Conservation (phyloP, 2,329 filamentous ascomycete genomes). For the Phialophora tarda region DNA sequence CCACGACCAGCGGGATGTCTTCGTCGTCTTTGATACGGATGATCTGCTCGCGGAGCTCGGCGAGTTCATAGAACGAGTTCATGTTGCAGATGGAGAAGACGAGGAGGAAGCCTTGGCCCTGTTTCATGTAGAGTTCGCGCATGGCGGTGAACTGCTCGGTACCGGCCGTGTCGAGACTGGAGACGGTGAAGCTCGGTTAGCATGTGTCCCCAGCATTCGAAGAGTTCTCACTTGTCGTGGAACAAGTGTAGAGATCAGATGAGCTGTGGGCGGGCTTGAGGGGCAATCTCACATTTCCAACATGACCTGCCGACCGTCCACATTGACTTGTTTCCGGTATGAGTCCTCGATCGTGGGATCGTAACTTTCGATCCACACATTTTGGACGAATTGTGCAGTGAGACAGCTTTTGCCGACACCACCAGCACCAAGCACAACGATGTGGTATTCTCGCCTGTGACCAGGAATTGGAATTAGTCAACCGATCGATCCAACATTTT, state of each 20-base stretch:
- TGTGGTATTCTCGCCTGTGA: constrained; percentile 75
- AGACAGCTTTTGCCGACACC: constrained; percentile 92
- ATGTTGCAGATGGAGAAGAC: constrained; percentile 90
- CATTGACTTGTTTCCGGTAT: constrained; percentile 84
- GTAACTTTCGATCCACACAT: constrained; percentile 92
- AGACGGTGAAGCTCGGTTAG: neutral
- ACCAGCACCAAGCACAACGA: constrained; percentile 82
- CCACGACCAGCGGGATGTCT: constrained; percentile 83
- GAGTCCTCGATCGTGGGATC: constrained; percentile 89
- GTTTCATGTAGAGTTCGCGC: constrained; percentile 89
- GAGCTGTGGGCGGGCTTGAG: constrained; percentile 73
- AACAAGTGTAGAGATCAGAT: constrained; percentile 64
- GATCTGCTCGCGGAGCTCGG: constrained; percentile 83
- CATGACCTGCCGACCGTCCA: constrained; percentile 87
- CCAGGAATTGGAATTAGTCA: constrained; percentile 7
- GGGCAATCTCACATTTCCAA: constrained; percentile 80
- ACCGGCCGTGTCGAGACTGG: constrained; percentile 82
- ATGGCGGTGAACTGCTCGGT: constrained; percentile 78
- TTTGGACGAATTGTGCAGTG: constrained; percentile 91
- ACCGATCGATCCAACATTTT: neutral
- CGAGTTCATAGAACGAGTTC: constrained; percentile 81
- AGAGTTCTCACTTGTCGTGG: neutral
- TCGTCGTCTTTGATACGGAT: constrained; percentile 89
- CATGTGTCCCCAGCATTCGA: neutral
- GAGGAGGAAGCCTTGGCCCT: constrained; percentile 86